phyloP scores from a whole-genome alignment of 1,284 basidiomycete species.

The Hemileia vastatrix region DNA sequence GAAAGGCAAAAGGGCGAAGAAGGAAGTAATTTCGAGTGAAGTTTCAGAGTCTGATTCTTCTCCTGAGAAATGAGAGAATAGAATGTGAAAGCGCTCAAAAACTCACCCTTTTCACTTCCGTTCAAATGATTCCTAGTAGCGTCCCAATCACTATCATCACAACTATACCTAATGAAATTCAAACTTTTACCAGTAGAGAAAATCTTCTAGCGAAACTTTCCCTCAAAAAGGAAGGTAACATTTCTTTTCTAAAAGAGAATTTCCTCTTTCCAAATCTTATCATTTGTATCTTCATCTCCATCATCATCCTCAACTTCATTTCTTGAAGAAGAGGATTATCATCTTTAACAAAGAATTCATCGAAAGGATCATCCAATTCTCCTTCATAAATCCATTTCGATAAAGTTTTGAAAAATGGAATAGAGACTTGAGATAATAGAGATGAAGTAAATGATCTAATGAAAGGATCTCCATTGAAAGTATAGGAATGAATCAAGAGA shows the following conservation, averaged over 20 bases:
- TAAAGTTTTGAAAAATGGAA: slow-evolving; percentile 86
- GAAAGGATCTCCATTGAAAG: slow-evolving; percentile 93
- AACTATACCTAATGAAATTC: slow-evolving; percentile 96
- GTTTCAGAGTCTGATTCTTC: slow-evolving; percentile 62
- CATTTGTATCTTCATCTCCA: slow-evolving; percentile 48
- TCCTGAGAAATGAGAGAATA: too few species aligned
- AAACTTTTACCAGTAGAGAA: slow-evolving; percentile 96
- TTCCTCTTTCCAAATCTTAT: slow-evolving; percentile 84
- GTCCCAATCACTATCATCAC: slow-evolving; percentile 92
- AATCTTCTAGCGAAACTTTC: slow-evolving; percentile 92
- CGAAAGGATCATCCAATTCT: slow-evolving; percentile 86
- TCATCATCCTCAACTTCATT: too few species aligned
- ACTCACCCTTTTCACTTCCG: too few species aligned
- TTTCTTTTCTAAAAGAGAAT: slow-evolving; percentile 78
- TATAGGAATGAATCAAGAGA: slow-evolving; percentile 88
- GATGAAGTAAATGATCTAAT: slow-evolving; percentile 82
- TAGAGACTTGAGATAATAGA: slow-evolving; percentile 85
- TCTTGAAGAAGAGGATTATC: too few species aligned
- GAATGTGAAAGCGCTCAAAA: too few species aligned
- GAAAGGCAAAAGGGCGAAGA: too few species aligned
- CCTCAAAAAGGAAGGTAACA: slow-evolving; percentile 93
- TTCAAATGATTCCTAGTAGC: too few species aligned
- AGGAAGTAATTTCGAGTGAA: slow-evolving; percentile 46
- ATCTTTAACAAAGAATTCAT: slow-evolving; percentile 94
- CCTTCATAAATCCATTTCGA: slow-evolving; percentile 96